Percentiles rank a stretch among this genome's conserved stretches.
Conservation (phyloP, 148 eudicot genomes). For the Arctostaphylos glauca region DNA sequence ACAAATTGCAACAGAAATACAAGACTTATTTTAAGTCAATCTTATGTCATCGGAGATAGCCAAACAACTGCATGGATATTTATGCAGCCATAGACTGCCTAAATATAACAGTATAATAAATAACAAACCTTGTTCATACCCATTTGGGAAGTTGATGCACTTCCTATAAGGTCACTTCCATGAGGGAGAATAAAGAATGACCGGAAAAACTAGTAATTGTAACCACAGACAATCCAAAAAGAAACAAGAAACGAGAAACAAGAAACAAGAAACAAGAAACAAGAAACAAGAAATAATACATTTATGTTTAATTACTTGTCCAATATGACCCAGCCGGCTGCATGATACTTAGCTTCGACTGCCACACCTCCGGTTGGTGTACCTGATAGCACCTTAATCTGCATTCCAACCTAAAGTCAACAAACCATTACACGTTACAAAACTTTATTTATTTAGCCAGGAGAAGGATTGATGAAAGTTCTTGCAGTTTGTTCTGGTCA, state of each 20-base stretch:
- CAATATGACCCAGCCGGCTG: slow-evolving; percentile 90
- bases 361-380: slow-evolving; percentile 70
- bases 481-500: background rate
- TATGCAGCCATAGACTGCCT: background rate
- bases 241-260: slow-evolving; percentile 42
- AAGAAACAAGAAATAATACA: slow-evolving; percentile 53
- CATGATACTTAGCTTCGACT: slow-evolving; percentile 71
- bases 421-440: background rate
- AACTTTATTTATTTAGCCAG: background rate
- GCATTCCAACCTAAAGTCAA: slow-evolving; percentile 62
- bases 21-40: background rate
- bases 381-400: slow-evolving; percentile 73
- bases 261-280: slow-evolving; percentile 42
- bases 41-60: background rate
- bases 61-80: background rate
- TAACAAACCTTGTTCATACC: background rate
- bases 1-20: background rate
- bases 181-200: background rate
- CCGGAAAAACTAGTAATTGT: background rate
- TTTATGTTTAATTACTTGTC: slow-evolving; percentile 90
- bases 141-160: background rate
- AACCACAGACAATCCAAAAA: background rate
- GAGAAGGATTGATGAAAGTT: background rate
- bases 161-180: background rate
- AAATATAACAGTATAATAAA: background rate